phyloP scores from a whole-genome alignment of 208 protist species.

The Phytomonas sp. region DNA sequence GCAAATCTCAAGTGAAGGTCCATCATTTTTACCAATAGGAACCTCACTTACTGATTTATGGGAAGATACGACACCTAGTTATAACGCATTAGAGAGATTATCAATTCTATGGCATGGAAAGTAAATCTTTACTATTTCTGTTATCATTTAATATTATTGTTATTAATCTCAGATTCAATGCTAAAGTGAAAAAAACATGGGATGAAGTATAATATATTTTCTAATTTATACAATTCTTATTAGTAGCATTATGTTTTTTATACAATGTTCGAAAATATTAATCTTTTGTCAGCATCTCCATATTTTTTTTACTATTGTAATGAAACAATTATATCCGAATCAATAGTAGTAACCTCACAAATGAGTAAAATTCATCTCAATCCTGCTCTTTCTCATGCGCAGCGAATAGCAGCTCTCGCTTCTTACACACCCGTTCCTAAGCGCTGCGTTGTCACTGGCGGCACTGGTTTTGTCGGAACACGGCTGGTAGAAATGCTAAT shows the following conservation, averaged over 20 bases:
- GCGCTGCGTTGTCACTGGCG: constrained; percentile 88
- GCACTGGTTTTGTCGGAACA: constrained; percentile 92
- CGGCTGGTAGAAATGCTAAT: constrained; percentile 94
- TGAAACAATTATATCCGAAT: too few relatives aligned
- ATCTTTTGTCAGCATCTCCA: background rate
- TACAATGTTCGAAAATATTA: background rate
- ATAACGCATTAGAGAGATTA: background rate
- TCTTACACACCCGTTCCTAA: constrained; percentile 75
- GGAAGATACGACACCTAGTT: background rate
- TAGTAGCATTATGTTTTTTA: background rate
- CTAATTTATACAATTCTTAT: background rate
- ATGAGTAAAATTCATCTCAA: constrained; percentile 24
- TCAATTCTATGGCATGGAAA: background rate
- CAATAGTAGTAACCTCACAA: background rate
- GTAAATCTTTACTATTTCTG: background rate
- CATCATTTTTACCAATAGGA: constrained; percentile 24
- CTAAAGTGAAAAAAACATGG: background rate
- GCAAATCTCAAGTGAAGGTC: constrained; percentile 14
- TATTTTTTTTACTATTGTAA: background rate
- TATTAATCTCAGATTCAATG: background rate
- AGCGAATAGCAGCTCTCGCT: constrained; percentile 38
- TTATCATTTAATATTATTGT: background rate
- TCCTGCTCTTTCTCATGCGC: constrained; percentile 51
- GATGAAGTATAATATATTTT: background rate
- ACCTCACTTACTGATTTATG: background rate